Conservation (phyloP, 2,329 filamentous ascomycete genomes). For the Fusarium liriodendri region DNA sequence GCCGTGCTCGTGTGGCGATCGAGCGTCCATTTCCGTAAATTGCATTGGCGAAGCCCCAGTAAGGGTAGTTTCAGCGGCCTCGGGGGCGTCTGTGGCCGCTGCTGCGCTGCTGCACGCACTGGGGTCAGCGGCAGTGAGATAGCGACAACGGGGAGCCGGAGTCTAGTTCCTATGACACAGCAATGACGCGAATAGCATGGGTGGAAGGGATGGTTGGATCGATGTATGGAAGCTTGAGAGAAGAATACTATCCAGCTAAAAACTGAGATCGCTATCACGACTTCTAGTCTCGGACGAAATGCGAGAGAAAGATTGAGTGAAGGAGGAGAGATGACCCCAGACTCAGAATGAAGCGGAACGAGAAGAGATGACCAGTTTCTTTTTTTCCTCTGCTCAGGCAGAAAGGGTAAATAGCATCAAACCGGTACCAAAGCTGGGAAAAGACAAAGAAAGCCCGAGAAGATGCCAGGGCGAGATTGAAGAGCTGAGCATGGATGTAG, state of each 20-base stretch:
- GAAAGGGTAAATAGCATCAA: neutral
- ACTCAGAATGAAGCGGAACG: neutral
- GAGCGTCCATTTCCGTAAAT: conserved; percentile 27
- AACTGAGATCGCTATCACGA: neutral
- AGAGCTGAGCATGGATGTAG: conserved; percentile 1
- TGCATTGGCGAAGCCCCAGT: conserved; percentile 43
- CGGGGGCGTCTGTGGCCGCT: conserved; percentile 8
- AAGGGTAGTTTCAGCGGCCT: conserved; percentile 21
- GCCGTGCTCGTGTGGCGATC: conserved; percentile 37
- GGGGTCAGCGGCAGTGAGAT: conserved; percentile 13
- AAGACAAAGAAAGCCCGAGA: neutral
- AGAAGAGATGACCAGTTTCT: neutral
- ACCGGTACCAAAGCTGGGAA: neutral
- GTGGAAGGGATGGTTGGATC: neutral
- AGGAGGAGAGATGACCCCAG: neutral
- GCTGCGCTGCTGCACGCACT: conserved; percentile 14
- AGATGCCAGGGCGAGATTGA: neutral
- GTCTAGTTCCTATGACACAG: conserved; percentile 14
- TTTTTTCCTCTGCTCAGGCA: neutral
- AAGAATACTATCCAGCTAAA: neutral
- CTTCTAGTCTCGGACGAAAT: conserved; percentile 7
- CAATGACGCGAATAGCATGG: conserved; percentile 4
- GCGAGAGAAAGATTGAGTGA: neutral
- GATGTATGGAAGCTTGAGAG: conserved; percentile 1
- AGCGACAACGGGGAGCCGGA: neutral